Conservation (phyloP, 78 protist species). For the Emiliania huxleyi region DNA sequence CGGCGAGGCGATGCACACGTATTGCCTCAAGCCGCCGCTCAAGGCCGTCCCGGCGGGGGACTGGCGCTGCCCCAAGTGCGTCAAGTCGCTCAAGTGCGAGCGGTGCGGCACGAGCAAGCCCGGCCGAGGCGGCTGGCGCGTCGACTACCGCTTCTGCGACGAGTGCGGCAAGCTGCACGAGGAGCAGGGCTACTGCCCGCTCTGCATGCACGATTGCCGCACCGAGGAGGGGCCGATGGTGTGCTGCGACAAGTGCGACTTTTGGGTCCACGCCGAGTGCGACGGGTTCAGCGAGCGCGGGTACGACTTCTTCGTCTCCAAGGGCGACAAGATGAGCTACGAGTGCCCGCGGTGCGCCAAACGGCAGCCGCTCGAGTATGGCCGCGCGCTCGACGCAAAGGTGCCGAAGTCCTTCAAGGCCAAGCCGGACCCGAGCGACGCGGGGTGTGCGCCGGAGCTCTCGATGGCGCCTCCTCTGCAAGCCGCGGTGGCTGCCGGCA, state of each 20-base stretch:
- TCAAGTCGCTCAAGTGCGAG: background rate
- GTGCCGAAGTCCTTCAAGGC: no score
- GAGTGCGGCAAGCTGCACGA: background rate
- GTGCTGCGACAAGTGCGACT: background rate
- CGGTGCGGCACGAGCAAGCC: background rate
- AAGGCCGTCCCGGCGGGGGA: background rate
- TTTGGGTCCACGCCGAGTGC: background rate
- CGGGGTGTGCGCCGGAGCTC: no score
- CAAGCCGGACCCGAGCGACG: no score
- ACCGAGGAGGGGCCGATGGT: background rate
- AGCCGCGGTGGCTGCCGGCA: no score
- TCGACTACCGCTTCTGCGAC: background rate
- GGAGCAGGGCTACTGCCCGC: background rate
- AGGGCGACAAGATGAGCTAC: background rate
- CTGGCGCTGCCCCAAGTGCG: background rate
- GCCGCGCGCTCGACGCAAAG: background rate
- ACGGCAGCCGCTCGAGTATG: background rate
- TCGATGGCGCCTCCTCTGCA: no score
- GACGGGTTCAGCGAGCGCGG: background rate
- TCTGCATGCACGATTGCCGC: background rate
- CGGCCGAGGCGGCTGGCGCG: background rate
- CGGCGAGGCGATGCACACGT: background rate
- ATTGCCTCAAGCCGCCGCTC: background rate
- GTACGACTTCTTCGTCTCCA: background rate
- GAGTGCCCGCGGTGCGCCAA: background rate